phyloP scores from a whole-genome alignment of 2,329 filamentous ascomycete species.

The Epichloe uncinata region DNA sequence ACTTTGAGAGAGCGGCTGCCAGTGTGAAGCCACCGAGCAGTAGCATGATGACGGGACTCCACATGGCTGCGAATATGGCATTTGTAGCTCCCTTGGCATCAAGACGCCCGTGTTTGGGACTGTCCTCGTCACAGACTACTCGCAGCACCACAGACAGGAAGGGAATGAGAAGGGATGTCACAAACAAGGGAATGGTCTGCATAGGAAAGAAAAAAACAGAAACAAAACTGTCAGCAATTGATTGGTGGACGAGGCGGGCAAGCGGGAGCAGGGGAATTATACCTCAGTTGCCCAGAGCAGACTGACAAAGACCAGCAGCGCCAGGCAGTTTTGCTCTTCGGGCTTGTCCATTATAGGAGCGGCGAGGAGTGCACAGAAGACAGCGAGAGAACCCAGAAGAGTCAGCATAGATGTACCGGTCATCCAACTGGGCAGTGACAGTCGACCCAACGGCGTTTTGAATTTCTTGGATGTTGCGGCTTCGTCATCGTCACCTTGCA shows the following conservation, averaged over 20 bases:
- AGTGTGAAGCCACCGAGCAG: conserved; percentile 92
- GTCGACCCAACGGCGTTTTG: conserved; percentile 64
- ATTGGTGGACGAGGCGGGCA: background rate
- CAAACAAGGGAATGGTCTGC: conserved; percentile 87
- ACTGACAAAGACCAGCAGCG: conserved; percentile 86
- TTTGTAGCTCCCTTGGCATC: conserved; percentile 67
- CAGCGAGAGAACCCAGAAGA: conserved; percentile 52
- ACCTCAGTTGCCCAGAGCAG: conserved; percentile 94
- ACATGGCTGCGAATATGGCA: conserved; percentile 91
- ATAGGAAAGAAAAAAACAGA: background rate
- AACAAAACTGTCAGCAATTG: conserved; percentile 4
- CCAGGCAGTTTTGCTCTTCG: conserved; percentile 93
- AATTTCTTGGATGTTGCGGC: conserved; percentile 52
- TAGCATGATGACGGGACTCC: conserved; percentile 98
- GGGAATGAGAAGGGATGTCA: conserved; percentile 85
- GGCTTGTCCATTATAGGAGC: conserved; percentile 72
- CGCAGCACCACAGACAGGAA: conserved; percentile 81
- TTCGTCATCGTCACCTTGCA: conserved; percentile 75
- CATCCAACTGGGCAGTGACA: conserved; percentile 68
- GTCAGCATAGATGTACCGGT: conserved; percentile 70
- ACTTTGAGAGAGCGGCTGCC: conserved; percentile 88
- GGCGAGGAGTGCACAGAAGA: conserved; percentile 64
- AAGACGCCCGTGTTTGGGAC: conserved; percentile 46
- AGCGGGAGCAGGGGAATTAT: conserved; percentile 13
- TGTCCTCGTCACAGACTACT: conserved; percentile 65